Evolutionary conservation across 371 early-diverging fungal genomes (phyloP), one percentile per base, ranked within the genome.

Genomic region (Lichtheimia ornata): DNA sequence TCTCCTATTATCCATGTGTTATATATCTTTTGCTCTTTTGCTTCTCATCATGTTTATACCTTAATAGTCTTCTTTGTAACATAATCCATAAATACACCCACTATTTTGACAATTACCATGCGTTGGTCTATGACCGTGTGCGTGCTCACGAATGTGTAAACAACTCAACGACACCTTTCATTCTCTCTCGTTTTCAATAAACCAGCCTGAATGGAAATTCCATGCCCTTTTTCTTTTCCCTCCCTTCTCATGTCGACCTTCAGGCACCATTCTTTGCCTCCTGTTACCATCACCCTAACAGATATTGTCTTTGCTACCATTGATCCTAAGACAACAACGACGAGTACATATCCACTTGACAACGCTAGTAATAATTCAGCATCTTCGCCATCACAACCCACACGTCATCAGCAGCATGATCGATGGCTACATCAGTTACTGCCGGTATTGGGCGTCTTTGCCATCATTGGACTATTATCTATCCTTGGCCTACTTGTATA

Each of bases 381-480:
- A 35, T 35, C 35, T 35, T 11, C 35, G 11, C 35, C 35, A 35
- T 35, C 35, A 35, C 35, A 35, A 35, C 35, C 35, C 0, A 35
- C 35, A 35, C 35, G 35, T 2, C 35, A 35, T 20, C 40, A 24
- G 30, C 45, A 12, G 6, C 27, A 59, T 65, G 35, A 53, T n/a
- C 42, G 40, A 54, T 64, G 18, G 15, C 24, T 56, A 12, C 59
- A 56, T 43, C 62, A 45, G 17, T 62, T 65, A 42, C 55, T 77
- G 15, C 77, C 77, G 14, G 59, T 67, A 2, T 53, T 77, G 9
- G 56, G 67, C 13, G 61, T 65, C 5, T 77, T 77, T 67, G 78
- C 78, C n/a, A 63, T 71, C 15, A 56, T 77, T 40, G 78, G 78
- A 0, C 28, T 77, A 9, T 40, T 74, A 6, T 27, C 73, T 7